A percentile compares a stretch with the other conserved stretches of the same genome.
Evolutionary conservation across 176 grass and related monocot species (phyloP).

Genomic region (Carex myosuroides): DNA sequence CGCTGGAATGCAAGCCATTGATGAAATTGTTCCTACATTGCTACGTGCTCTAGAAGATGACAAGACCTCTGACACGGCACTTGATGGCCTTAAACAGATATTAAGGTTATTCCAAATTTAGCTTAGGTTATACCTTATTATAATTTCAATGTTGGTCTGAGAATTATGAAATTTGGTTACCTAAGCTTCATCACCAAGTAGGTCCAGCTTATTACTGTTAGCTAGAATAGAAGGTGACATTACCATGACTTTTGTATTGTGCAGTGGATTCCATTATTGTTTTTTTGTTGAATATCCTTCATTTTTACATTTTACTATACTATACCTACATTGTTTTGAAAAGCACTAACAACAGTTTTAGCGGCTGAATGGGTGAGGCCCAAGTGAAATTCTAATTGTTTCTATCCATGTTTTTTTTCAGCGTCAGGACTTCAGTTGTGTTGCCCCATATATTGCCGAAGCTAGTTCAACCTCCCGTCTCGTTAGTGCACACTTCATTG

Average conservation of each 20-base stretch:
- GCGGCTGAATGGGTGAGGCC: not conserved
- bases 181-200: not conserved
- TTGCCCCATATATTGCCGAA: conserved; percentile 99
- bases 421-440: conserved; percentile 82
- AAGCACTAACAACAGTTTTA: not conserved
- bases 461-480: conserved; percentile 79
- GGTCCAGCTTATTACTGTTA: not conserved
- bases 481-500: conserved; percentile 49
- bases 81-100: conserved; percentile 99
- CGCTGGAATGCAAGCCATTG: conserved; percentile 96
- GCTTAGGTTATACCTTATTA: conserved; percentile 20
- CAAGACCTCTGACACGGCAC: conserved; percentile 80
- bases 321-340: not conserved
- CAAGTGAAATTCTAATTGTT: not conserved
- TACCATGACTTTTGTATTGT: not conserved
- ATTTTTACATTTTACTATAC: not conserved
- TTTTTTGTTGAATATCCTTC: not conserved
- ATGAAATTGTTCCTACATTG: conserved; percentile 95
- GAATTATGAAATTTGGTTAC: not conserved
- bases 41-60: conserved; percentile 87
- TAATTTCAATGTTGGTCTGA: not conserved
- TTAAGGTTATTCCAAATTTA: conserved; percentile 50
- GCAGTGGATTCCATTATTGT: not conserved
- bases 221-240: not conserved
- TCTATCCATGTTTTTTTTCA: conserved; percentile 33